Percentiles rank a stretch among this genome's conserved stretches.
Conservation (phyloP, 1,139 yeast species). For the Hanseniaspora uvarum region DNA sequence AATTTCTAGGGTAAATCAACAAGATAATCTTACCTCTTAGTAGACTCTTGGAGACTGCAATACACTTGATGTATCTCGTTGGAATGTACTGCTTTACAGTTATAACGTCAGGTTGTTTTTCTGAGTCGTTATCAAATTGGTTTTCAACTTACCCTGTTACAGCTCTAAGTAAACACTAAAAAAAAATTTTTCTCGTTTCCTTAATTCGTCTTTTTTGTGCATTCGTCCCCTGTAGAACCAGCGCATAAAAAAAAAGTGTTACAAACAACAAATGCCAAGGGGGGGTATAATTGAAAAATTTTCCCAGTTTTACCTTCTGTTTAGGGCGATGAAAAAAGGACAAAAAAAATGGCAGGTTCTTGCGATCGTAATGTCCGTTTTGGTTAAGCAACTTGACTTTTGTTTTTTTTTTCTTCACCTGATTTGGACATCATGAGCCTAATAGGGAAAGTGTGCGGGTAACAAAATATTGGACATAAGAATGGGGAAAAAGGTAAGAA, state of each 20-base stretch:
- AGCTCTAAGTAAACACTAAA: background rate
- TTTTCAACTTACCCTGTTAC: slow-evolving; percentile 3
- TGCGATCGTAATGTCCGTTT: background rate
- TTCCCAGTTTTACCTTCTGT: background rate
- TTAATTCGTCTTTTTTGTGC: background rate
- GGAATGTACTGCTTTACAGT: background rate
- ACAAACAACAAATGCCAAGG: too few relatives aligned
- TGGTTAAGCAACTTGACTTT: too few relatives aligned
- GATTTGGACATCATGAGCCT: too few relatives aligned
- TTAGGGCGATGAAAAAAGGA: background rate
- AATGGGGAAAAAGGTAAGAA: too few relatives aligned
- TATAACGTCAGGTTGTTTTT: background rate
- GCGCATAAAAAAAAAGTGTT: background rate
- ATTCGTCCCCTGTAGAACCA: background rate
- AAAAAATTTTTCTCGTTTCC: background rate
- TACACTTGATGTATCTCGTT: background rate
- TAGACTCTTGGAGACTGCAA: background rate
- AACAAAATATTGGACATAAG: too few relatives aligned
- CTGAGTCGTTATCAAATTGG: background rate
- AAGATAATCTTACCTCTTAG: background rate
- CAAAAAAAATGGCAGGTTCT: background rate
- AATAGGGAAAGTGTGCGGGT: too few relatives aligned
- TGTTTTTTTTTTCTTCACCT: background rate
- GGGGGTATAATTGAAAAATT: too few relatives aligned
- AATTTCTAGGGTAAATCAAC: background rate